A percentile compares a stretch with the other conserved stretches of the same genome.
These are phyloP conservation scores for Crithidia expoeki DNA, from an alignment of 208 protist genomes.

Conservation along the genomic window DNA sequence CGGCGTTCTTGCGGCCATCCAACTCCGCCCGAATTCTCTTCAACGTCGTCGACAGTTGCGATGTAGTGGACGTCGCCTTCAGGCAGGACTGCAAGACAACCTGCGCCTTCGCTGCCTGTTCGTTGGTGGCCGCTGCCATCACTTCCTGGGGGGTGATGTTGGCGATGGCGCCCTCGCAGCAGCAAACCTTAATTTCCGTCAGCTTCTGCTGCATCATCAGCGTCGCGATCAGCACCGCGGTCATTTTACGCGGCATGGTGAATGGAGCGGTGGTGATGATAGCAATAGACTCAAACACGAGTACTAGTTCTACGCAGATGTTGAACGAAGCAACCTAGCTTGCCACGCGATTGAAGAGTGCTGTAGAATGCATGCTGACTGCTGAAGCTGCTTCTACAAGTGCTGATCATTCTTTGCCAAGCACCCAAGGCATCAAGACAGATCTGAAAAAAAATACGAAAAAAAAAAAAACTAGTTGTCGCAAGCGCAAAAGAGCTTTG, in stretches of 20 bases:
- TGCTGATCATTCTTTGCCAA: background rate
- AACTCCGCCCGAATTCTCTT: slow-evolving; percentile 1
- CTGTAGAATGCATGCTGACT: background rate
- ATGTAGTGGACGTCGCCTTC: background rate
- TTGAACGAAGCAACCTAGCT: background rate
- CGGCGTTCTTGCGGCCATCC: background rate
- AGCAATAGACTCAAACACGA: background rate
- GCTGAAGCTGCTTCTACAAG: background rate
- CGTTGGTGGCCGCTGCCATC: background rate
- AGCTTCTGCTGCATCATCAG: background rate
- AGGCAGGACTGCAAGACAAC: background rate
- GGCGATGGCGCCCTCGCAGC: slow-evolving; percentile 13
- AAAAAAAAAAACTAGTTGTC: too few relatives aligned
- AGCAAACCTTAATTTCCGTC: background rate
- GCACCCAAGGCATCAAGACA: background rate
- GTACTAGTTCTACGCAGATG: background rate
- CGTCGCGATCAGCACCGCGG: slow-evolving; percentile 6
- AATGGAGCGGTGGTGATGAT: background rate
- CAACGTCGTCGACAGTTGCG: slow-evolving; percentile 2
- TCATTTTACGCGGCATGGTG: background rate
- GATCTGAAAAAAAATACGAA: background rate
- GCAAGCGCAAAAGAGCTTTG: too few relatives aligned
- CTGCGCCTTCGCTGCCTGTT: background rate
- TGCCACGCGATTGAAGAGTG: background rate
- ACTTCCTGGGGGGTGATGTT: slow-evolving; percentile 9